Evolutionary conservation across 202 grass and related monocot species (phyloP), one percentile per base, ranked within the genome.

Genomic region (Carex sylvatica): DNA sequence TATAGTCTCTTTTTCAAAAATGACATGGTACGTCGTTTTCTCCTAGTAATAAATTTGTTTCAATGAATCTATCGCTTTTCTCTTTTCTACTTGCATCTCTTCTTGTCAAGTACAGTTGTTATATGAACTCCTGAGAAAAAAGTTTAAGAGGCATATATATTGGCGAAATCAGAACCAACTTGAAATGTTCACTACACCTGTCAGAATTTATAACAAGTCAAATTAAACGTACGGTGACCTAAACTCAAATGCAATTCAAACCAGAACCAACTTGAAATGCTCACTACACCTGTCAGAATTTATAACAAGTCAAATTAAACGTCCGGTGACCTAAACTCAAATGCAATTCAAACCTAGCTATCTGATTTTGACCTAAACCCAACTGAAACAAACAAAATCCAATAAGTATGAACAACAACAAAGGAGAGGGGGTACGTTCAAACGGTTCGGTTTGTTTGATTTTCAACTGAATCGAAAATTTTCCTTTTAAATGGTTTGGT

Each of bases 1-100:
- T 55, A 51, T 75, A 20, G 67, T 84, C 26, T 79, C 11, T 79
- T 76, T 55, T 80, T 54, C 13, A 46, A 82, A 85, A 82, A 67
- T 60, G 36, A 75, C 55, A 68, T 70, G 67, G 6, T 51, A 77
- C n/a, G 8, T 75, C 59, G 6, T 80, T 84, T 72, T 80, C 24
- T 73, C 14, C 11, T 47, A 38, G 36, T 38, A 70, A 56, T 51
- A 56, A 76, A 76, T 76, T 76, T 54, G 72, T 76, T 76, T 52
- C 36, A 6, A 38, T 38, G 5, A 76, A 54, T 80, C 72, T 26
- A 52, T 55, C 61, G 38, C 51, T 68, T 24, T 44, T 59, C 19
- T 15, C 10, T 52, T 54, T 85, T 80, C 73, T 38, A 65, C 7
- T 58, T 33, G 26, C 72, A 51, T 58, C 72, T 30, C 24, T 76